Evolutionary conservation across 2,329 filamentous ascomycete species (phyloP).

Genomic region (Ophiocordyceps australis): DNA sequence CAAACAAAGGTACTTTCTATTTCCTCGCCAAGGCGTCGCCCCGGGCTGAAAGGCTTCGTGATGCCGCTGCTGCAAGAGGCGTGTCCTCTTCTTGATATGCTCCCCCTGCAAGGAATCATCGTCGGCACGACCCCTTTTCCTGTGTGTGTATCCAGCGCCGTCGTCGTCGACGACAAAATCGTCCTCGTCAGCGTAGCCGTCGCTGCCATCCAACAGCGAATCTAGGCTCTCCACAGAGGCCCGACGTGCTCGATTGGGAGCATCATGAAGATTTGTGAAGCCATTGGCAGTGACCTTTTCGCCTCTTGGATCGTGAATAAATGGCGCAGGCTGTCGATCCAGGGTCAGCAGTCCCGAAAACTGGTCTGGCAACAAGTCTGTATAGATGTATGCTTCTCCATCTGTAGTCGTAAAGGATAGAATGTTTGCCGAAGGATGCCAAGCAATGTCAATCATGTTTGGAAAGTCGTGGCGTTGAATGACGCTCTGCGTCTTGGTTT

Average conservation of each 20-base stretch:
- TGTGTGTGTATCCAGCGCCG: constrained; percentile 63
- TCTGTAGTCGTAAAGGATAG: constrained; percentile 84
- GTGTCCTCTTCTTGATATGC: constrained; percentile 28
- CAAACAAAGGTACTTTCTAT: constrained; percentile 80
- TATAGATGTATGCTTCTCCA: constrained; percentile 84
- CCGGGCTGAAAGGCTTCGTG: constrained; percentile 86
- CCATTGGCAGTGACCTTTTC: constrained; percentile 46
- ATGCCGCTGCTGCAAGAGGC: constrained; percentile 39
- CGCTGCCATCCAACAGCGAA: constrained; percentile 57
- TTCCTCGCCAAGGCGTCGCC: constrained; percentile 88
- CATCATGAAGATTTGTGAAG: no score
- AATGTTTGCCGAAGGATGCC: constrained; percentile 82
- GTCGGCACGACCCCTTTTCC: constrained; percentile 30
- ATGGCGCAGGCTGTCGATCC: constrained; percentile 56
- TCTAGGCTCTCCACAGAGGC: constrained; percentile 64
- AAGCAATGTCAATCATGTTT: constrained; percentile 71
- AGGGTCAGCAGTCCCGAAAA: constrained; percentile 37
- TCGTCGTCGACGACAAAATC: constrained; percentile 94
- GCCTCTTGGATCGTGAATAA: constrained; percentile 62
- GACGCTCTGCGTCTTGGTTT: constrained; percentile 70
- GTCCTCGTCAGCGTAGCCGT: constrained; percentile 36
- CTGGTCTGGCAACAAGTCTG: constrained; percentile 45
- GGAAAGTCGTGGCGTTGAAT: constrained; percentile 62
- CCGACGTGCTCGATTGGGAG: constrained; percentile 31
- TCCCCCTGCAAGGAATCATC: constrained; percentile 31